Evolutionary conservation across 1,284 basidiomycete genomes (phyloP).

Genomic region (Heterobasidion parviporum): DNA sequence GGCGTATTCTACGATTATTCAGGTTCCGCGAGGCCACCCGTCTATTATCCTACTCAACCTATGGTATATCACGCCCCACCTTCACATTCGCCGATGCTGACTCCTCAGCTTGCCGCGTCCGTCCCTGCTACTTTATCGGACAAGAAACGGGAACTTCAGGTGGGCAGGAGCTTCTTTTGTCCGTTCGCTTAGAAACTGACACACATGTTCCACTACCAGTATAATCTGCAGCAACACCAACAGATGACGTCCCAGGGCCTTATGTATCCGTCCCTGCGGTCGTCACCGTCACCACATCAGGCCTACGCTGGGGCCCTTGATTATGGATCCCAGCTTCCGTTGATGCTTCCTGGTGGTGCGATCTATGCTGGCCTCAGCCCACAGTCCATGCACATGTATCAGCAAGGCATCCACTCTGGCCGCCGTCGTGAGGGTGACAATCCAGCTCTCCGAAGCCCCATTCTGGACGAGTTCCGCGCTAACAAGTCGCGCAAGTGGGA

Average conservation of each 20-base stretch:
- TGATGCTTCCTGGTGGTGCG: constrained; percentile 34
- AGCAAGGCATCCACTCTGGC: constrained; percentile 28
- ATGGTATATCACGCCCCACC: constrained; percentile 49
- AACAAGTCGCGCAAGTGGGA: constrained; percentile 80
- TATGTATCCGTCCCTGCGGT: constrained; percentile 32
- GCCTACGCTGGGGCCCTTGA: constrained; percentile 36
- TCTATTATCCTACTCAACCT: constrained; percentile 52
- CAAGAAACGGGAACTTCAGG: constrained; percentile 56
- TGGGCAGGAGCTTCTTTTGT: constrained; percentile 13
- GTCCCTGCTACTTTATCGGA: constrained; percentile 36
- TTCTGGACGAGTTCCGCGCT: constrained; percentile 81
- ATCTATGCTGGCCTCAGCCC: constrained; percentile 31
- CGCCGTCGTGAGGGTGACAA: constrained; percentile 19
- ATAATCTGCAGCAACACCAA: constrained; percentile 36
- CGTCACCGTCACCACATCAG: constrained; percentile 34
- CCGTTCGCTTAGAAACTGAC: neutral
- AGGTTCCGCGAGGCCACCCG: constrained; percentile 34
- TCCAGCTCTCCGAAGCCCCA: constrained; percentile 48
- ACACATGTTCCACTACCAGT: constrained; percentile 22
- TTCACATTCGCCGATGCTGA: constrained; percentile 44
- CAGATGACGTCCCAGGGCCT: constrained; percentile 35
- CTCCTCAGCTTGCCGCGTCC: constrained; percentile 33
- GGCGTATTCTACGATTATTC: constrained; percentile 56
- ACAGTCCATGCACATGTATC: constrained; percentile 30
- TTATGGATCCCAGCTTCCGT: constrained; percentile 38